Percentiles rank a stretch among this genome's conserved stretches.
Evolutionary conservation across 192 early-diverging fungal genomes (phyloP).

Genomic region (Umbelopsis vinacea): DNA sequence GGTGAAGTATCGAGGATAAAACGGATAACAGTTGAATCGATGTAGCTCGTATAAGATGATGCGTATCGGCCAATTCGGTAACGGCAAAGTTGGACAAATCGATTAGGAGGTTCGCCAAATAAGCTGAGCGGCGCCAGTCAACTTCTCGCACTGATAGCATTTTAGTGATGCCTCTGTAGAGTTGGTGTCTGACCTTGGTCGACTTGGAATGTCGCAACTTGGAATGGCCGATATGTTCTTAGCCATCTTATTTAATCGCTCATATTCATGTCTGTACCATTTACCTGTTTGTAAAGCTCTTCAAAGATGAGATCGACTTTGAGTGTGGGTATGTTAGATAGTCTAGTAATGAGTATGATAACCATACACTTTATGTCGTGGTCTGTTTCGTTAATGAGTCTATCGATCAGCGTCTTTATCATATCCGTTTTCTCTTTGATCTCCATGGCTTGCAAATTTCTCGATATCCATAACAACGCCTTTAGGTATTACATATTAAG

Average conservation of each 20-base stretch:
- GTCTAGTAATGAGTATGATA: slow-evolving; percentile 26
- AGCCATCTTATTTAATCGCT: background rate
- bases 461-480: slow-evolving; percentile 19
- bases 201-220: slow-evolving; percentile 25
- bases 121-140: background rate
- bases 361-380: slow-evolving; percentile 21
- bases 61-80: slow-evolving; percentile 48
- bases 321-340: background rate
- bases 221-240: too few relatives aligned
- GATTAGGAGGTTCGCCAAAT: background rate
- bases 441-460: slow-evolving; percentile 10
- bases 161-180: slow-evolving; percentile 26
- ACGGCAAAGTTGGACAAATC: slow-evolving; percentile 41
- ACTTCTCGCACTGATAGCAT: slow-evolving; percentile 19
- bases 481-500: background rate
- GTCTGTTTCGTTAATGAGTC: slow-evolving; percentile 13
- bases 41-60: slow-evolving; percentile 52
- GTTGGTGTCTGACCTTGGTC: slow-evolving; percentile 31
- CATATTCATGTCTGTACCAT: background rate
- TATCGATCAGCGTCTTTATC: slow-evolving; percentile 6
- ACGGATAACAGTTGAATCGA: slow-evolving; percentile 50
- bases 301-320: background rate
- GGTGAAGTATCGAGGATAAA: slow-evolving; percentile 40
- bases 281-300: slow-evolving; percentile 23
- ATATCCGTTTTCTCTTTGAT: slow-evolving; percentile 21